These are phyloP conservation scores for Acacia acuminata DNA, from an alignment of 306 rosid species.

Conservation along the genomic window DNA sequence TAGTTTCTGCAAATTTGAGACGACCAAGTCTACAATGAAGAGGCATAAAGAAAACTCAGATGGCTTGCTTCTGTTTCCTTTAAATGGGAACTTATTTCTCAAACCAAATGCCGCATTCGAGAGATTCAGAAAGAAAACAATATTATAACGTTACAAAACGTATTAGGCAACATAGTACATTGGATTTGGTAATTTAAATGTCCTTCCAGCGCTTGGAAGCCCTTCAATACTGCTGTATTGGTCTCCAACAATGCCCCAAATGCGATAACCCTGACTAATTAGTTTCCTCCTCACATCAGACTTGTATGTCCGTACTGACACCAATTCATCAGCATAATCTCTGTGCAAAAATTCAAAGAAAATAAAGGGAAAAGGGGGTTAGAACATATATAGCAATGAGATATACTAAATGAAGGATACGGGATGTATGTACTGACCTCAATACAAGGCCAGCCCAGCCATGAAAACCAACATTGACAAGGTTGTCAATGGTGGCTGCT, in stretches of 20 bases:
- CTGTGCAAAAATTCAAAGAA: constrained; percentile 19
- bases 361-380: background rate
- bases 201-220: constrained; percentile 36
- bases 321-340: constrained; percentile 38
- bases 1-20: background rate
- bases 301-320: constrained; percentile 43
- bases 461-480: constrained; percentile 57
- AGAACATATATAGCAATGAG: background rate
- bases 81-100: background rate
- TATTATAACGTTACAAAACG: background rate
- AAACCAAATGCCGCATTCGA: background rate
- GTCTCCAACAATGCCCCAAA: constrained; percentile 52
- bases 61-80: background rate
- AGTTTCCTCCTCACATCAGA: constrained; percentile 39
- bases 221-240: constrained; percentile 54
- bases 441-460: constrained; percentile 62
- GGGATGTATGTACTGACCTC: constrained; percentile 34
- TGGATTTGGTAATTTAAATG: constrained; percentile 57
- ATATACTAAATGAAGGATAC: background rate
- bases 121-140: background rate
- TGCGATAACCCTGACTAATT: constrained; percentile 32
- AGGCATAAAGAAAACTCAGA: background rate
- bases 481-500: constrained; percentile 66
- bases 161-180: constrained; percentile 47
- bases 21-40: background rate